Percentiles rank a stretch among this genome's conserved stretches.
Conservation (phyloP, 73 alveolate genomes). For the Paraurostyla sp. region DNA sequence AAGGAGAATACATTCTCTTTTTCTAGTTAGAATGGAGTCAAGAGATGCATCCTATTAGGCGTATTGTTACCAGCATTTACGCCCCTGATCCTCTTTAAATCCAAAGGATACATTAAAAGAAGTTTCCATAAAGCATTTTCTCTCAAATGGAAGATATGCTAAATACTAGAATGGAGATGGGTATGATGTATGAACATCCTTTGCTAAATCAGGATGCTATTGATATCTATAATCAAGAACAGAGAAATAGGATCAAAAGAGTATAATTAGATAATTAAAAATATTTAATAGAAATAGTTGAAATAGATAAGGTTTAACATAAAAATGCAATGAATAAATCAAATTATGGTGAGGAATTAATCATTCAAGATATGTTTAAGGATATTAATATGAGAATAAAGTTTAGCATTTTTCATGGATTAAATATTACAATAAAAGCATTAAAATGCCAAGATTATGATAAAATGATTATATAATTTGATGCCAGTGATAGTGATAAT, state of each 20-base stretch:
- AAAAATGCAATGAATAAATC: no score
- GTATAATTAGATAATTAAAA: no score
- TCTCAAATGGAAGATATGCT: slow-evolving; percentile 6
- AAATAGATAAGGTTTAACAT: no score
- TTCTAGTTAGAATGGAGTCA: slow-evolving; percentile 14
- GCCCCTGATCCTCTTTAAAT: slow-evolving; percentile 54
- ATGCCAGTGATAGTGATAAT: background rate
- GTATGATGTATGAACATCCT: background rate
- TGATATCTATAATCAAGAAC: background rate
- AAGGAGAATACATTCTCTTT: slow-evolving; percentile 52
- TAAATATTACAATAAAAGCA: background rate
- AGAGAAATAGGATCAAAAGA: background rate
- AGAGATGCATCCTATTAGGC: background rate
- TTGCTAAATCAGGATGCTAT: background rate
- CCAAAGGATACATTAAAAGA: background rate
- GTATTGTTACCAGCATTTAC: background rate
- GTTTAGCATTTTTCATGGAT: background rate
- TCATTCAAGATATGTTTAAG: no score
- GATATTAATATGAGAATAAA: background rate
- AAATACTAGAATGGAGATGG: background rate
- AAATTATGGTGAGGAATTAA: no score
- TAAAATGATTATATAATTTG: background rate
- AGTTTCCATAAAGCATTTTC: background rate
- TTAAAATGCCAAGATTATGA: background rate
- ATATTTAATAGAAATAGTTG: no score